Percentiles rank a stretch among this genome's conserved stretches.
These are phyloP conservation scores for Yamadazyma sp. DNA, from an alignment of 805 yeast genomes.

Conservation along the genomic window DNA sequence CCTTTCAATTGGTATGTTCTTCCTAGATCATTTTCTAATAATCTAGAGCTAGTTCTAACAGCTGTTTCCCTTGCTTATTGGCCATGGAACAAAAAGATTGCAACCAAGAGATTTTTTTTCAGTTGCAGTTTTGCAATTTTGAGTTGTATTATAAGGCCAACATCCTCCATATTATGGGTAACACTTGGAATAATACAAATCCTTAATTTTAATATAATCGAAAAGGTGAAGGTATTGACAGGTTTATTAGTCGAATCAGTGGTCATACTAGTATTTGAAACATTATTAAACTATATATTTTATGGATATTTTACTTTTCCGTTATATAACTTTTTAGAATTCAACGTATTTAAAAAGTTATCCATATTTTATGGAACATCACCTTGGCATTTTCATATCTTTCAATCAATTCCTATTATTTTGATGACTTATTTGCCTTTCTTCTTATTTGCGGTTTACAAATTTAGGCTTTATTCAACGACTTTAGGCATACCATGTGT, in stretches of 20 bases:
- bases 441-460: conserved; percentile 28
- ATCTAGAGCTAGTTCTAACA: conserved; percentile 72
- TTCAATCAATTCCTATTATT: conserved; percentile 80
- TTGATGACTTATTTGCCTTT: conserved; percentile 66
- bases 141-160: conserved; percentile 77
- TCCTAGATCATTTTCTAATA: conserved; percentile 83
- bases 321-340: conserved; percentile 63
- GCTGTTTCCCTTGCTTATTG: conserved; percentile 64
- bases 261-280: conserved; percentile 29
- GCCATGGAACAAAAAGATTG: conserved; percentile 51
- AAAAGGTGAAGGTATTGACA: conserved; percentile 11
- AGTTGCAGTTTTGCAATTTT: conserved; percentile 50
- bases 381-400: conserved; percentile 79
- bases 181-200: conserved; percentile 45
- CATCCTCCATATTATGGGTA: conserved; percentile 77
- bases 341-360: conserved; percentile 70
- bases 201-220: neutral
- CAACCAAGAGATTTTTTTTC: conserved; percentile 19
- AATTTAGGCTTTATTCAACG: conserved; percentile 10
- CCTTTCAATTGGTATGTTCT: conserved; percentile 80
- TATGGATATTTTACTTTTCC: conserved; percentile 63
- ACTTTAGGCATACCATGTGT: conserved; percentile 25
- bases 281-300: conserved; percentile 54
- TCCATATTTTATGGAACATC: conserved; percentile 83
- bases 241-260: conserved; percentile 19